These are phyloP conservation scores for Penicillium hesseltinei DNA, from an alignment of 2,329 filamentous ascomycete species.

Conservation along the genomic window DNA sequence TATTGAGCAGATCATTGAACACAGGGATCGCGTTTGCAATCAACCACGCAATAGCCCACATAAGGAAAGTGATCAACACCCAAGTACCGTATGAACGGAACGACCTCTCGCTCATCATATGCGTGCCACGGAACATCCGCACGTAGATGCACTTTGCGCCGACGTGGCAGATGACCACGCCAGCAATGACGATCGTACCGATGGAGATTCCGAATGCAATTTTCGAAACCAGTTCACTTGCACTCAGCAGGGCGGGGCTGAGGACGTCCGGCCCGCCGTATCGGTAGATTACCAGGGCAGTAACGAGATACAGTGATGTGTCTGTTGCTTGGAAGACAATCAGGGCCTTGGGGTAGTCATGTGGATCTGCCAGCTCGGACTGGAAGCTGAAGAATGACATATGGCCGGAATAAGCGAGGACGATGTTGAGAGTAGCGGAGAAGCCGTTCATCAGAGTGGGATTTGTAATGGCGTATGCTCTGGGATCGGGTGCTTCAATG, in stretches of 20 bases:
- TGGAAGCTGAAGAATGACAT: slow-evolving; percentile 67
- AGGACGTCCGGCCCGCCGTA: slow-evolving; percentile 62
- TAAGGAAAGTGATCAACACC: slow-evolving; percentile 53
- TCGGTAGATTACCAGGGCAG: slow-evolving; percentile 67
- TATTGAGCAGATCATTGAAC: slow-evolving; percentile 63
- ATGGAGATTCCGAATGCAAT: slow-evolving; percentile 66
- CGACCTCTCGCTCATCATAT: slow-evolving; percentile 51
- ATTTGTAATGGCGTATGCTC: background rate
- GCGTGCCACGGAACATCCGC: slow-evolving; percentile 59
- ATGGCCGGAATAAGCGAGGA: slow-evolving; percentile 38
- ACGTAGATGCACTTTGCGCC: slow-evolving; percentile 65
- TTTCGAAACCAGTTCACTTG: slow-evolving; percentile 56
- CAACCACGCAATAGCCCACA: slow-evolving; percentile 63
- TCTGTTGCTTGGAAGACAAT: slow-evolving; percentile 60
- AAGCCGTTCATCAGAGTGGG: slow-evolving; percentile 1
- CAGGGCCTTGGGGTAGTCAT: slow-evolving; percentile 61
- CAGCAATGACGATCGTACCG: slow-evolving; percentile 68
- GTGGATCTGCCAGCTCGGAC: slow-evolving; percentile 60
- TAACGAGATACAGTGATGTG: slow-evolving; percentile 61
- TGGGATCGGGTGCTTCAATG: slow-evolving; percentile 38
- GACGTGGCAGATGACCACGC: slow-evolving; percentile 67
- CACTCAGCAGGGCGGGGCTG: slow-evolving; percentile 65
- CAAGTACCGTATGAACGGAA: slow-evolving; percentile 55
- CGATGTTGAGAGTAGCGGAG: background rate
- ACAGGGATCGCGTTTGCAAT: slow-evolving; percentile 68